Percentiles rank a stretch among this genome's conserved stretches.
Evolutionary conservation across 208 protist genomes (phyloP).

Genomic region (Leptomonas pyrrhocoris): DNA sequence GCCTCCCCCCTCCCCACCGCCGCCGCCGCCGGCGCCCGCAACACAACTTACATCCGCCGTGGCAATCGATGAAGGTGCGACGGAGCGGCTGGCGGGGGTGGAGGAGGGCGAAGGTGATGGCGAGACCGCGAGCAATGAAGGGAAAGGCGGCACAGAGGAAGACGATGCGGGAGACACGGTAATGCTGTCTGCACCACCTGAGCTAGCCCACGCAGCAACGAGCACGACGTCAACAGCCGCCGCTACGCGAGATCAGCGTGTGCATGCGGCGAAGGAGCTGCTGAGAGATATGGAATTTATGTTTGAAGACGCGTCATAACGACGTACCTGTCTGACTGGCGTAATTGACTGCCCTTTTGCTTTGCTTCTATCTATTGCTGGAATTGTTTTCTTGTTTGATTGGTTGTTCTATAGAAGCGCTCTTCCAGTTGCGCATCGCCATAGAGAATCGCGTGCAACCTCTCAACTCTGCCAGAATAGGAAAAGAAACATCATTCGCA

Average conservation of each 20-base stretch:
- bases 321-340: too few relatives aligned
- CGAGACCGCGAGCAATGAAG: background rate
- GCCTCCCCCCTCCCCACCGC: too few relatives aligned
- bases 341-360: background rate
- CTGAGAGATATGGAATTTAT: constrained; percentile 29
- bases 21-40: too few relatives aligned
- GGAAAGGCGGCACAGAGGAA: background rate
- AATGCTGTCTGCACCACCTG: background rate
- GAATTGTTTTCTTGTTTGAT: background rate
- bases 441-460: too few relatives aligned
- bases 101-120: background rate
- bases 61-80: background rate
- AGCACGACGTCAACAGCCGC: background rate
- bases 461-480: too few relatives aligned
- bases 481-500: too few relatives aligned
- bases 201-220: background rate
- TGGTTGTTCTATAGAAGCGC: too few relatives aligned
- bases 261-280: constrained; percentile 24
- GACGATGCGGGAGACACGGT: background rate
- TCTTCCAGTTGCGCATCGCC: too few relatives aligned
- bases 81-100: background rate
- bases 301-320: constrained; percentile 9
- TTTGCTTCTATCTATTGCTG: background rate
- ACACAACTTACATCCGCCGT: background rate
- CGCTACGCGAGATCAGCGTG: constrained; percentile 17